Evolutionary conservation across 306 rosid genomes (phyloP).

Genomic region (Fragaria iinumae): DNA sequence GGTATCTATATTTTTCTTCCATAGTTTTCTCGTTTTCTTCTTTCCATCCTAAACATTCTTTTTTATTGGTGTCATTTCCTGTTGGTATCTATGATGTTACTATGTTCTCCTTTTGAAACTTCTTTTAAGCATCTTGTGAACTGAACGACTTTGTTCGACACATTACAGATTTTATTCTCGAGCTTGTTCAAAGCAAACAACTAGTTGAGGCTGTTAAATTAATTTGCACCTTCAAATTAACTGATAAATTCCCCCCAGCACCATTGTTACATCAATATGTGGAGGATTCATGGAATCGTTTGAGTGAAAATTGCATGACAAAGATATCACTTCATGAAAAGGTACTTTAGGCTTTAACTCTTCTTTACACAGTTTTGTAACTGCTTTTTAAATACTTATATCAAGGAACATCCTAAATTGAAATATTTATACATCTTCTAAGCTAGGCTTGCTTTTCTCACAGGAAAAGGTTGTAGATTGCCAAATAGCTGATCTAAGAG

Average conservation of each 20-base stretch:
- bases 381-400: background rate
- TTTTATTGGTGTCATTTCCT: background rate
- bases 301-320: background rate
- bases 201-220: slow-evolving; percentile 49
- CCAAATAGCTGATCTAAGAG: slow-evolving; percentile 32
- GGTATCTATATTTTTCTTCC: background rate
- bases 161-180: slow-evolving; percentile 44
- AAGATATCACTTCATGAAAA: slow-evolving; percentile 13
- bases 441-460: background rate
- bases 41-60: background rate
- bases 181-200: slow-evolving; percentile 40
- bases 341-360: slow-evolving; percentile 17
- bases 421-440: background rate
- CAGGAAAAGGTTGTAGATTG: slow-evolving; percentile 39
- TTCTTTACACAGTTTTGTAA: background rate
- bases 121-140: slow-evolving; percentile 12
- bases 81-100: background rate
- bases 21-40: background rate
- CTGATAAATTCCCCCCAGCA: slow-evolving; percentile 37
- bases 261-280: slow-evolving; percentile 29
- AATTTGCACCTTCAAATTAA: slow-evolving; percentile 49
- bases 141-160: background rate
- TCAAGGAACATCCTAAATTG: background rate
- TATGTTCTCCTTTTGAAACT: background rate
- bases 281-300: background rate